A percentile compares a stretch with the other conserved stretches of the same genome.
These are phyloP conservation scores for Quercus cerris DNA, from an alignment of 306 rosid species.

Conservation along the genomic window DNA sequence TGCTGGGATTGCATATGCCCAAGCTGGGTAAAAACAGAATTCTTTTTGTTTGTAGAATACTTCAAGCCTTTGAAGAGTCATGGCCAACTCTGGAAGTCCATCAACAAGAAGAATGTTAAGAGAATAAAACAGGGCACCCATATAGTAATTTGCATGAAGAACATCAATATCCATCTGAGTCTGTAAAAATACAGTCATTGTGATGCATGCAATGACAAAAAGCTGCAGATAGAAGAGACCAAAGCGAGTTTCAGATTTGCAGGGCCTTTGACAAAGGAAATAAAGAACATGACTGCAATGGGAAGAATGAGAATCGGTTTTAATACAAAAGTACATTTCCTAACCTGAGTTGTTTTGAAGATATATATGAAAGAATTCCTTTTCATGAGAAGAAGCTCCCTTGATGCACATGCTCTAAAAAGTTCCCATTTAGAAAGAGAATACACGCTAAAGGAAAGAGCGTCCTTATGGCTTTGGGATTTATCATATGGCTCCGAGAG, in stretches of 20 bases:
- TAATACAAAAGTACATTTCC: not conserved
- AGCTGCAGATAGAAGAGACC: not conserved
- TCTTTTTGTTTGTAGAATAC: constrained; percentile 43
- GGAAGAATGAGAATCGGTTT: not conserved
- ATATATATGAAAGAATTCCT: constrained; percentile 21
- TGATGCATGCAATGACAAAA: too few species aligned
- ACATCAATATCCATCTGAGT: too few species aligned
- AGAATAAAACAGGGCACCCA: constrained; percentile 44
- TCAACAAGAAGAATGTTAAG: constrained; percentile 32
- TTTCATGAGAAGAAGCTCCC: constrained; percentile 45
- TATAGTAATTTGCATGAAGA: constrained; percentile 7
- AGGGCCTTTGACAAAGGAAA: not conserved
- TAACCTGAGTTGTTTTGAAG: constrained; percentile 32
- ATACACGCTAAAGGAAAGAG: constrained; percentile 21
- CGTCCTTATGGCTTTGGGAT: constrained; percentile 19
- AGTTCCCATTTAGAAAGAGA: constrained; percentile 45
- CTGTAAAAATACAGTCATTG: too few species aligned
- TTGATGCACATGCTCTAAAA: constrained; percentile 34
- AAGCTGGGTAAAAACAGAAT: constrained; percentile 41
- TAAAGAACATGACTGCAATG: not conserved
- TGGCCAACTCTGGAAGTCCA: constrained; percentile 41
- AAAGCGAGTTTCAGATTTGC: not conserved
- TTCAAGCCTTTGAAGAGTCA: constrained; percentile 4
- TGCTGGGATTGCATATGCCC: constrained; percentile 55
- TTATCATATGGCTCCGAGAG: constrained; percentile 19